Percentiles rank a stretch among this genome's conserved stretches.
Evolutionary conservation across 352 stramenopile species (phyloP).

Genomic region (Phytophthora pinifolia): DNA sequence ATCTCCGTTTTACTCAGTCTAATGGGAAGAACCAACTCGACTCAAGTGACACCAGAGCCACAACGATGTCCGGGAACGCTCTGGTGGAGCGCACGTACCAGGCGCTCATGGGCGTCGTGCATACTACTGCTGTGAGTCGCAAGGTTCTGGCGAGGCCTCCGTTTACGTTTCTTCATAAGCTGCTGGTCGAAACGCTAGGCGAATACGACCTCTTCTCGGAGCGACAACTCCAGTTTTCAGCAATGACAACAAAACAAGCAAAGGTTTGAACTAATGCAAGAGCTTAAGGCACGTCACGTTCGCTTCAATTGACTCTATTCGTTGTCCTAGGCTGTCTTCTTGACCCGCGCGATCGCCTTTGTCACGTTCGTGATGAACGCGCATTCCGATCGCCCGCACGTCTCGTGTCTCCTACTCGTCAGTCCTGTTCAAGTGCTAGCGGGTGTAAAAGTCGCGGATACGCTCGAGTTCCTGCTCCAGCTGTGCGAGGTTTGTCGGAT

Average conservation of each 20-base stretch:
- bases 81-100: conserved; percentile 70
- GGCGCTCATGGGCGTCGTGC: conserved; percentile 56
- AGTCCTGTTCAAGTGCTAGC: conserved; percentile 86
- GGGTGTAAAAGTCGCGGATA: conserved; percentile 62
- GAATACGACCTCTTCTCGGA: conserved; percentile 66
- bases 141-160: conserved; percentile 71
- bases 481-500: conserved; percentile 66
- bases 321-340: conserved; percentile 57
- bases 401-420: conserved; percentile 76
- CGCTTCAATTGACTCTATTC: neutral
- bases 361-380: conserved; percentile 58
- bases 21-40: too few relatives aligned
- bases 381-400: conserved; percentile 36
- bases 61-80: conserved; percentile 21
- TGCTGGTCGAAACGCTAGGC: conserved; percentile 67
- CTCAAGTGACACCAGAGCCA: neutral
- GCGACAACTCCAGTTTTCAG: conserved; percentile 61
- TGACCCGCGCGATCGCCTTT: conserved; percentile 75
- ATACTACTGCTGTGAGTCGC: conserved; percentile 66
- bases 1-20: neutral
- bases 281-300: neutral
- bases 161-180: conserved; percentile 85
- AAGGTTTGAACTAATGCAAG: conserved; percentile 35
- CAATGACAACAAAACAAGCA: conserved; percentile 67
- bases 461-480: conserved; percentile 74